Conservation (phyloP, 2,329 filamentous ascomycete genomes). For the Aspergillus fumigatus region DNA sequence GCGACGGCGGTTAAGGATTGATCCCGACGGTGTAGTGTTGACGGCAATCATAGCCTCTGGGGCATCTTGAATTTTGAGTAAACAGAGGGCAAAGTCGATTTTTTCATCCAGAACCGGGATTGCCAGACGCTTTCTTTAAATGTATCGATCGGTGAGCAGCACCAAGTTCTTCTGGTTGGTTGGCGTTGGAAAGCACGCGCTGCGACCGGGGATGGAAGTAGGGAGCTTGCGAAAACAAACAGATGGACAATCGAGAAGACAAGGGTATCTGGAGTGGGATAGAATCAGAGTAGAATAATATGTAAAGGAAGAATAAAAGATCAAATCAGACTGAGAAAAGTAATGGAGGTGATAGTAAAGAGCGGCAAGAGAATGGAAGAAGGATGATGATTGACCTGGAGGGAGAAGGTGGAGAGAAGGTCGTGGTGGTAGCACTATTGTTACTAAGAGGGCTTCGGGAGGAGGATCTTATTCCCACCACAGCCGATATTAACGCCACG, state of each 20-base stretch:
- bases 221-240: background rate
- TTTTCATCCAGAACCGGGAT: constrained; percentile 9
- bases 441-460: background rate
- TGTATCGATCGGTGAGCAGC: background rate
- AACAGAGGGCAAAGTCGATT: constrained; percentile 7
- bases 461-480: background rate
- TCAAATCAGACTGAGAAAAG: constrained; percentile 1
- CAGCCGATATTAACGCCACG: background rate
- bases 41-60: constrained; percentile 22
- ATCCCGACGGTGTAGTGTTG: constrained; percentile 7
- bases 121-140: constrained; percentile 2
- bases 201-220: background rate
- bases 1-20: constrained; percentile 14
- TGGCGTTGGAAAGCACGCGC: constrained; percentile 17
- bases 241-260: background rate
- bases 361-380: constrained; percentile 1
- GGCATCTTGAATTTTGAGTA: constrained; percentile 10
- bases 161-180: background rate
- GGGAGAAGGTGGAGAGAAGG: background rate
- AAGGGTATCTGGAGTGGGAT: background rate
- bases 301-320: constrained; percentile 3
- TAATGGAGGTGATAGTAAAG: constrained; percentile 1
- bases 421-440: background rate
- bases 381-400: background rate
- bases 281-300: background rate